Percentiles rank a stretch among this genome's conserved stretches.
Conservation (phyloP, 257 asterid genomes). For the Gentiana dahurica region DNA sequence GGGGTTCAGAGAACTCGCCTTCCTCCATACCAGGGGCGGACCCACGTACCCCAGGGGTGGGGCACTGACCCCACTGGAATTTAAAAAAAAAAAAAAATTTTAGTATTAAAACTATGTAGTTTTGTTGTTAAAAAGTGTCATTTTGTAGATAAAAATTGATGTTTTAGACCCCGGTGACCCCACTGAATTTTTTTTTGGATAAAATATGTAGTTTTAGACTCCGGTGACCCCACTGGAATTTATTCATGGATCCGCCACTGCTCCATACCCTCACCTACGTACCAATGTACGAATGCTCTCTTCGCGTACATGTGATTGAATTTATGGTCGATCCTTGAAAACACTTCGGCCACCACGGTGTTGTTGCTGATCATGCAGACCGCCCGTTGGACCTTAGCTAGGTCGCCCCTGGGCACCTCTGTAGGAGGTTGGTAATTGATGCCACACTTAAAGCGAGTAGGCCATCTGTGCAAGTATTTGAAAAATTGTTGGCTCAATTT, state of each 20-base stretch:
- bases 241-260: no score
- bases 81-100: no score
- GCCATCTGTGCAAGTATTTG: not conserved
- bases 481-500: no score
- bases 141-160: no score
- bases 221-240: no score
- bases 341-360: slow-evolving; percentile 3
- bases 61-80: no score
- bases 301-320: slow-evolving; percentile 4
- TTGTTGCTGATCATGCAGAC: slow-evolving; percentile 6
- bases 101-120: no score
- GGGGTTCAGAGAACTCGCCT: slow-evolving; percentile 5
- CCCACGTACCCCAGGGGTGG: no score
- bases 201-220: no score
- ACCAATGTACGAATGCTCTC: slow-evolving; percentile 9
- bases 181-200: no score
- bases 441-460: not conserved
- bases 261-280: slow-evolving; percentile 8
- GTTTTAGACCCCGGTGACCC: no score
- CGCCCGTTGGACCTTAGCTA: slow-evolving; percentile 9
- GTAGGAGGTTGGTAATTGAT: slow-evolving; percentile 1
- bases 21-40: slow-evolving; percentile 10
- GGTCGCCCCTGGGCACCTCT: slow-evolving; percentile 7
- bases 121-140: no score
- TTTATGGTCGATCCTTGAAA: slow-evolving; percentile 7